phyloP scores from a whole-genome alignment of 805 yeast genomes.

The Metschnikowia picachoensis region DNA sequence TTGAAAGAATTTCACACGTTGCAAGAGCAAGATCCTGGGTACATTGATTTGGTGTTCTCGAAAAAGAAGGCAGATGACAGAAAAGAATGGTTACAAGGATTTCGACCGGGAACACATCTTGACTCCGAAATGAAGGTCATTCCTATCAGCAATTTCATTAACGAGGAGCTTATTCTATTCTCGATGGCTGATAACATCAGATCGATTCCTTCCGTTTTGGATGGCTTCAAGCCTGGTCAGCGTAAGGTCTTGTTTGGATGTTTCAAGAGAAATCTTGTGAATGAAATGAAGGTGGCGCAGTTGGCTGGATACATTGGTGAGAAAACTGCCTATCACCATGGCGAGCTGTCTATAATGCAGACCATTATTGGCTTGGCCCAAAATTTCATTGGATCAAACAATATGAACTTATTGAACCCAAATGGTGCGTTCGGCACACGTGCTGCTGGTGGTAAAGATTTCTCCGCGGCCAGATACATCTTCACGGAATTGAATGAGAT shows the following conservation, averaged over 20 bases:
- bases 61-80: conserved; percentile 95
- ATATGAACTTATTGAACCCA: conserved; percentile 78
- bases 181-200: conserved; percentile 96
- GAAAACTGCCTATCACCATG: conserved; percentile 92
- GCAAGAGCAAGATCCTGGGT: conserved; percentile 68
- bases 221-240: conserved; percentile 97
- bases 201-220: conserved; percentile 90
- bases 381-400: conserved; percentile 89
- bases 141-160: conserved; percentile 91
- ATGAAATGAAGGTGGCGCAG: conserved; percentile 86
- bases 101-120: conserved; percentile 84
- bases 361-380: conserved; percentile 94
- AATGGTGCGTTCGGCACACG: conserved; percentile 96
- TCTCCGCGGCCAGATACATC: conserved; percentile 97
- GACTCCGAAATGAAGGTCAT: conserved; percentile 74
- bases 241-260: conserved; percentile 88
- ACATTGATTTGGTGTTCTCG: conserved; percentile 89
- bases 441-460: conserved; percentile 96
- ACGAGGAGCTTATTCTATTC: conserved; percentile 89
- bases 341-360: conserved; percentile 82
- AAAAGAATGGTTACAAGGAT: conserved; percentile 93
- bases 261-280: conserved; percentile 70
- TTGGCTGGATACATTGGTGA: conserved; percentile 87
- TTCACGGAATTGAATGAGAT: conserved; percentile 77
- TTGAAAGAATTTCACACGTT: conserved; percentile 80